phyloP scores from a whole-genome alignment of 345 rosid genomes.

The Garcia nutans region DNA sequence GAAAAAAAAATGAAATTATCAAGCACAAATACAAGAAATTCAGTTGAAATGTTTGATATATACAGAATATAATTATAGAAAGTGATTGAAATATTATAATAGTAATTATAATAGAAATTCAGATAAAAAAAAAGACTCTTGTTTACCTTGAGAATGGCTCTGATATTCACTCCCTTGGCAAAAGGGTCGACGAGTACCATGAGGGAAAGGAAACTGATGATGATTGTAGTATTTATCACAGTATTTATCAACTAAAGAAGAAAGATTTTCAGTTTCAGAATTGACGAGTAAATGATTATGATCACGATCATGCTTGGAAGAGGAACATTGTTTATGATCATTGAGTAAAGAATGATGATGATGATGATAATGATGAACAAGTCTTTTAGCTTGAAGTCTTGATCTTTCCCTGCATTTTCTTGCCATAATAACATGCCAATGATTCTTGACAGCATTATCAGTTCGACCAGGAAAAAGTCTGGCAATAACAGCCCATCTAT shows the following conservation, averaged over 20 bases:
- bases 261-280: background rate
- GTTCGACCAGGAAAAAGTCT: slow-evolving; percentile 86
- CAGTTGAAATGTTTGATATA: too few species aligned
- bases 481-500: slow-evolving; percentile 85
- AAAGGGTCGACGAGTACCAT: background rate
- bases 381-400: slow-evolving; percentile 18
- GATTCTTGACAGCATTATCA: slow-evolving; percentile 96
- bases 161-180: background rate
- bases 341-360: background rate
- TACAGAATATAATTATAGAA: too few species aligned
- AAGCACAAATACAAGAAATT: background rate
- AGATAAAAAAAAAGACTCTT: too few species aligned
- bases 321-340: background rate
- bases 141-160: slow-evolving; percentile 11
- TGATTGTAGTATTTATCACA: background rate
- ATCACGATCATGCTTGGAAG: slow-evolving; percentile 1
- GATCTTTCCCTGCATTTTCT: slow-evolving; percentile 50
- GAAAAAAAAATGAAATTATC: background rate
- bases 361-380: background rate
- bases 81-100: too few species aligned
- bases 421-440: slow-evolving; percentile 97
- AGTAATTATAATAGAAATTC: too few species aligned
- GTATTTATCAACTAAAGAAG: slow-evolving; percentile 9
- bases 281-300: background rate
- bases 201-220: background rate